These are phyloP conservation scores for Novymonas esmeraldas DNA, from an alignment of 208 protist species.

Conservation along the genomic window DNA sequence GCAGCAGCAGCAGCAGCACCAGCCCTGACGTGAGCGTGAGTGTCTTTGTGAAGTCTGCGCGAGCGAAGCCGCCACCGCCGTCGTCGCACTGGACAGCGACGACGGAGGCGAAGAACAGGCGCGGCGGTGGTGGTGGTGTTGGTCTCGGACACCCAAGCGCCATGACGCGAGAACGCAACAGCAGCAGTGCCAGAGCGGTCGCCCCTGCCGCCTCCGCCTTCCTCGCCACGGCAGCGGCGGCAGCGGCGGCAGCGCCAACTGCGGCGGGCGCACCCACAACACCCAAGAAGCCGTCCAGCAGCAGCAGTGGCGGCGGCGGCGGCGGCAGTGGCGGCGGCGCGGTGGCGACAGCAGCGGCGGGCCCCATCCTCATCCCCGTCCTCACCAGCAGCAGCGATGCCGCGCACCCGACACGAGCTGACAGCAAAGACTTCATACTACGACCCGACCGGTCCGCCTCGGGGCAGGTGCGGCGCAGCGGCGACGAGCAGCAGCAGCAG, in stretches of 20 bases:
- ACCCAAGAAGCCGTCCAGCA: not conserved
- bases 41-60: not conserved
- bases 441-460: conserved; percentile 1
- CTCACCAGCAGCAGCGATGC: conserved; percentile 7
- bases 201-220: no score
- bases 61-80: not conserved
- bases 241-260: not conserved
- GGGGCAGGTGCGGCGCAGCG: not conserved
- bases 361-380: conserved; percentile 1
- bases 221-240: not conserved
- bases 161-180: no score
- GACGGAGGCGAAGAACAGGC: no score
- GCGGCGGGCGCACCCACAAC: not conserved
- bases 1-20: not conserved
- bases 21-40: not conserved
- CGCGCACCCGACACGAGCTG: conserved; percentile 12
- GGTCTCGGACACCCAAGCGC: no score
- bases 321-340: not conserved
- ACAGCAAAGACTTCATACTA: conserved; percentile 31
- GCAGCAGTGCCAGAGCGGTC: not conserved
- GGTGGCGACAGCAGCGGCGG: not conserved
- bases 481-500: not conserved
- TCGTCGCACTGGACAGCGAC: no score
- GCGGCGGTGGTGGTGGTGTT: no score
- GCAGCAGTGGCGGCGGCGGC: not conserved